Evolutionary conservation across 176 grass and related monocot species (phyloP), one percentile per base, ranked within the genome.

Genomic region (Carex kokanica): DNA sequence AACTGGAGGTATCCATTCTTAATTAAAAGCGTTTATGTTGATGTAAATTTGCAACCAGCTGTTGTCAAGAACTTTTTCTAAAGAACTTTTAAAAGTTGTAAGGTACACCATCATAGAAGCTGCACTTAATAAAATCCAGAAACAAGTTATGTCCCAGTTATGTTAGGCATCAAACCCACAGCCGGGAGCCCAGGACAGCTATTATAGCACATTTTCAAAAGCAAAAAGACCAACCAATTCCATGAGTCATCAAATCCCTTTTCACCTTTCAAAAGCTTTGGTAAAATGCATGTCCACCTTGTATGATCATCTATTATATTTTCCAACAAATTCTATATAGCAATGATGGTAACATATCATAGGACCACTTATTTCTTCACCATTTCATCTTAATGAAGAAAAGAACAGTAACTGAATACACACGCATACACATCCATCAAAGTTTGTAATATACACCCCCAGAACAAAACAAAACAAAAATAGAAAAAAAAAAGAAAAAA

Each of bases 321-420:
- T 29, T 82, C 80, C 60, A 82, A 68, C 60, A 82, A 65, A 43
- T 81, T 82, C 38, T 65, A 65, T 68, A 82, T 82, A 49, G 20
- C 23, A 64, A 67, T 65, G 80, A 82, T 82, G 80, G 80, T 68
- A 82, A 68, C 80, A 82, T 68, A 82, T 65, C 80, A 82, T 36
- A 55, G 47, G 80, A 83, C 80, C 89, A 90, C 89, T 94, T 94
- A 94, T 91, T 88, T 78, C 78, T 84, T 89, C 70, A 85, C 80
- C 87, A 75, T 81, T 55, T 55, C 49, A 86, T 66, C 86, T 36
- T 80, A 81, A 71, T 84, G 83, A 88, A 84, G 83, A 84, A 84
- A 60, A 59, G 15, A 47, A 83, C 63, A 79, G 81, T 79, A 60
- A 87, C 85, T 36, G 72, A 88, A 82, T 61, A 58, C 59, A 82